Evolutionary conservation across 2,329 filamentous ascomycete species (phyloP), one percentile per base, ranked within the genome.

Genomic region (Verticillium klebahnii): DNA sequence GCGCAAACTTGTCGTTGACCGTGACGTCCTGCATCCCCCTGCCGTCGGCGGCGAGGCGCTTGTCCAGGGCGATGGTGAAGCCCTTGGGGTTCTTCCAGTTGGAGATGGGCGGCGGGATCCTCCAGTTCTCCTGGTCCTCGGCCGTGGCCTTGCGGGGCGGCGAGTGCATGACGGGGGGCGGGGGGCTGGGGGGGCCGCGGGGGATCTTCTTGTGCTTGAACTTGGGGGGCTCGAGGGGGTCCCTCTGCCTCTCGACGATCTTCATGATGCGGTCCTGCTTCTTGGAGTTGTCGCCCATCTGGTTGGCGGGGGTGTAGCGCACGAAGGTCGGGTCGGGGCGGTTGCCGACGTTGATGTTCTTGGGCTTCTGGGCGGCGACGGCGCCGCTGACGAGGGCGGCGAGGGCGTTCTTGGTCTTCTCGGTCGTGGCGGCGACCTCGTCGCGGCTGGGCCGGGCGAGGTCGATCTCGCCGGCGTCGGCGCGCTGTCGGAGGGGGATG

Each of bases 1-100:
- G 92, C 2, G 94, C 94, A 72, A 99, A 98, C 73, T 97, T 98
- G 81, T 99, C 95, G 77, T 97, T 98, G 78, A 99, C 98, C 7
- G 92, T 90, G 52, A 97, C 88, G 73, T 99, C 95, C 74, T 97
- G 93, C 65, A 99, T 74, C 0, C 92, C 92, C 70, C 95, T 85
- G 14, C 95, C 95, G 74, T 98, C 94, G 9, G 95, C 94, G 19
- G 95, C 95, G 68, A 99, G 79, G 72, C 95, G 89, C 80, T 99
- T 99, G 75, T 99, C 95, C 59, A 99, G 77, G 0, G 95, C 92
- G 1, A 99, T 92, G 0, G 95, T 99, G 72, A 97, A 99, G 70
- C 95, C 95, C 79, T 98, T 98, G 1, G 94, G 92, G 74, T 99
- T 99, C 85, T 99, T 99, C 95, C 95, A 99, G 75, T 98, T 98